Conservation (phyloP, 148 eudicot genomes). For the Vaccinium darrowii region DNA sequence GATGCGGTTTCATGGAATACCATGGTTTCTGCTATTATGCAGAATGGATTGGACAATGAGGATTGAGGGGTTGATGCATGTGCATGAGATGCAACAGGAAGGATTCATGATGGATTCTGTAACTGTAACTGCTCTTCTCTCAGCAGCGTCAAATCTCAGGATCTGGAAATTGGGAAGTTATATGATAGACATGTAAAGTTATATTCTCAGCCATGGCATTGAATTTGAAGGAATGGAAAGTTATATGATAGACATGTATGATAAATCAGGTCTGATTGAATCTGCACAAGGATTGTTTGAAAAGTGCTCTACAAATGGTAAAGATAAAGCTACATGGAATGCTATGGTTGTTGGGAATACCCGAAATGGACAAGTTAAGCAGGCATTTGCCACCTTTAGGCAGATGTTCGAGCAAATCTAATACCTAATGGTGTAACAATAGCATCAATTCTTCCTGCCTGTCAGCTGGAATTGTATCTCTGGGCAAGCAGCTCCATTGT, state of each 20-base stretch:
- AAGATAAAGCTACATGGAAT: slow-evolving; percentile 80
- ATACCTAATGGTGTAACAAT: slow-evolving; percentile 58
- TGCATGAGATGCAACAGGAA: slow-evolving; percentile 77
- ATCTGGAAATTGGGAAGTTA: slow-evolving; percentile 59
- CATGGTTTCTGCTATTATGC: slow-evolving; percentile 74
- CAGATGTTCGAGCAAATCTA: slow-evolving; percentile 57
- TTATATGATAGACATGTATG: slow-evolving; percentile 70
- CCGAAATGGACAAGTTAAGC: slow-evolving; percentile 58
- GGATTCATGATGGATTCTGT: slow-evolving; percentile 66
- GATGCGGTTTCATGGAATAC: slow-evolving; percentile 92
- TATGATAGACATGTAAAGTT: slow-evolving; percentile 78
- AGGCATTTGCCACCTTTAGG: slow-evolving; percentile 49
- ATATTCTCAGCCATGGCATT: slow-evolving; percentile 59
- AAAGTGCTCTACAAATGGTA: slow-evolving; percentile 31
- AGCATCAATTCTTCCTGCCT: slow-evolving; percentile 74
- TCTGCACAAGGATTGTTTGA: slow-evolving; percentile 51
- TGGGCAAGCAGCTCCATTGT: slow-evolving; percentile 73
- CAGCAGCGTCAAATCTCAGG: slow-evolving; percentile 86
- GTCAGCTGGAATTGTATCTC: slow-evolving; percentile 41
- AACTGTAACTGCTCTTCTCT: slow-evolving; percentile 65
- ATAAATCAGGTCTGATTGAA: slow-evolving; percentile 57
- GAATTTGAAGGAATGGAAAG: slow-evolving; percentile 72
- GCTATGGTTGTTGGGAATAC: slow-evolving; percentile 65
- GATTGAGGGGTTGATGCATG: slow-evolving; percentile 92
- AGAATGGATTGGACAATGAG: slow-evolving; percentile 68